phyloP scores from a whole-genome alignment of 1,284 basidiomycete species.

The Microbotryum violaceum region DNA sequence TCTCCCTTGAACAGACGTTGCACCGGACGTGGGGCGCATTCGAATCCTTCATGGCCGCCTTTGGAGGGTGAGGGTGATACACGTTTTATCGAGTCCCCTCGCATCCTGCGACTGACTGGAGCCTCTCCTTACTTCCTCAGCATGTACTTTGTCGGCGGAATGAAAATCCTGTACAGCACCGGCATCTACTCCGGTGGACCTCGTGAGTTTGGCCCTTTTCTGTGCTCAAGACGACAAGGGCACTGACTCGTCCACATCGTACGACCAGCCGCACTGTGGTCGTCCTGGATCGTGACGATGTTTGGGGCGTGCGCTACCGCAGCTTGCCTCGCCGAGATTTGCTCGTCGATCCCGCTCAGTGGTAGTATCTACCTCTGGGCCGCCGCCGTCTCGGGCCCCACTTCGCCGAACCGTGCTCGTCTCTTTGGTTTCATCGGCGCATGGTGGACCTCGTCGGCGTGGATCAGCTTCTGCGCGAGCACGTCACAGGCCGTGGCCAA shows the following conservation, averaged over 20 bases:
- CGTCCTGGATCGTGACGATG: slow-evolving; percentile 65
- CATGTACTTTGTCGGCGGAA: slow-evolving; percentile 72
- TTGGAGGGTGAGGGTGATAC: slow-evolving; percentile 77
- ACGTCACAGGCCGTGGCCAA: slow-evolving; percentile 76
- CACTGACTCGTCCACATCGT: no score
- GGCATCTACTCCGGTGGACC: slow-evolving; percentile 76
- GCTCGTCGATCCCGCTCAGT: slow-evolving; percentile 71
- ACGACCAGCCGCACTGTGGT: slow-evolving; percentile 61
- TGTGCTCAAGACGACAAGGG: no score
- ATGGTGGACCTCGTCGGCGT: slow-evolving; percentile 51
- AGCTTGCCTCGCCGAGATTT: slow-evolving; percentile 71
- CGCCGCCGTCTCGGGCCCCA: slow-evolving; percentile 73
- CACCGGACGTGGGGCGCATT: slow-evolving; percentile 69
- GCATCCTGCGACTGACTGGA: background rate
- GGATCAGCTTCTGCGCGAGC: slow-evolving; percentile 76
- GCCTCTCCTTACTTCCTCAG: slow-evolving; percentile 39
- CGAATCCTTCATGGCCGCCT: slow-evolving; percentile 74
- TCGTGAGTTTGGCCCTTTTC: no score
- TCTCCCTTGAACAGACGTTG: slow-evolving; percentile 51
- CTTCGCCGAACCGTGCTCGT: slow-evolving; percentile 56
- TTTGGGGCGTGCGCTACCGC: slow-evolving; percentile 77
- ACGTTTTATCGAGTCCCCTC: slow-evolving; percentile 44
- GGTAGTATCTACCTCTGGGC: slow-evolving; percentile 85
- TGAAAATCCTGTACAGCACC: slow-evolving; percentile 61
- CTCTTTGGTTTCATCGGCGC: slow-evolving; percentile 70